phyloP scores from a whole-genome alignment of 2,329 filamentous ascomycete species.

The Aspergillus luchuensis region DNA sequence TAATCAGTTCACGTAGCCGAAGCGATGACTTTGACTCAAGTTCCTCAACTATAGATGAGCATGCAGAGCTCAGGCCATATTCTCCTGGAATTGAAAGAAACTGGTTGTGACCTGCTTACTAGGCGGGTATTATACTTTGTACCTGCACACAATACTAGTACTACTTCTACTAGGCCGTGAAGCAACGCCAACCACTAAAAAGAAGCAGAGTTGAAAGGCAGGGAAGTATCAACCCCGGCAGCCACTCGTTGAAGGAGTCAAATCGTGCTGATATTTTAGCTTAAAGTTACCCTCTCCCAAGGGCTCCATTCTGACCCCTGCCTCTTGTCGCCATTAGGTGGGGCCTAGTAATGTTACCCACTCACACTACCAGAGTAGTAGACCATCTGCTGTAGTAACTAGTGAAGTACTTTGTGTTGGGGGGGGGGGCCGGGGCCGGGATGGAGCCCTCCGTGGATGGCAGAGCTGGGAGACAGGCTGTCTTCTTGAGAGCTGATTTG shows the following conservation, averaged over 20 bases:
- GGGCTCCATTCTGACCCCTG: background rate
- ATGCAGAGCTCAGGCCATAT: conserved; percentile 1
- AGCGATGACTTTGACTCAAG: background rate
- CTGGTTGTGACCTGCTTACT: background rate
- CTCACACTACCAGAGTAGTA: background rate
- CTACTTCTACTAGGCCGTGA: background rate
- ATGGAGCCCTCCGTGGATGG: background rate
- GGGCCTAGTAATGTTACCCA: background rate
- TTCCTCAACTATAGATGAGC: background rate
- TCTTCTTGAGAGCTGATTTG: background rate
- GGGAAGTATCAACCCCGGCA: background rate
- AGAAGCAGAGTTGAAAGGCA: too few species aligned
- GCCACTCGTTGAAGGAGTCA: background rate
- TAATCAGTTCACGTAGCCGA: background rate
- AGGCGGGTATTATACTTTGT: background rate
- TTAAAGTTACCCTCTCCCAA: background rate
- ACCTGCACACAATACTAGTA: background rate
- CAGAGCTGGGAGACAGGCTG: background rate
- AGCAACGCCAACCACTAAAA: too few species aligned
- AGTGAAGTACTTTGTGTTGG: background rate
- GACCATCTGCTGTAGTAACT: too few species aligned
- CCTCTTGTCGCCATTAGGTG: background rate
- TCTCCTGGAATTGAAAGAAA: background rate
- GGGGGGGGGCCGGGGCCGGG: too few species aligned
- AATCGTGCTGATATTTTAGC: background rate